Conservation (phyloP, 768 basidiomycete genomes). For the Paxillus involutus region DNA sequence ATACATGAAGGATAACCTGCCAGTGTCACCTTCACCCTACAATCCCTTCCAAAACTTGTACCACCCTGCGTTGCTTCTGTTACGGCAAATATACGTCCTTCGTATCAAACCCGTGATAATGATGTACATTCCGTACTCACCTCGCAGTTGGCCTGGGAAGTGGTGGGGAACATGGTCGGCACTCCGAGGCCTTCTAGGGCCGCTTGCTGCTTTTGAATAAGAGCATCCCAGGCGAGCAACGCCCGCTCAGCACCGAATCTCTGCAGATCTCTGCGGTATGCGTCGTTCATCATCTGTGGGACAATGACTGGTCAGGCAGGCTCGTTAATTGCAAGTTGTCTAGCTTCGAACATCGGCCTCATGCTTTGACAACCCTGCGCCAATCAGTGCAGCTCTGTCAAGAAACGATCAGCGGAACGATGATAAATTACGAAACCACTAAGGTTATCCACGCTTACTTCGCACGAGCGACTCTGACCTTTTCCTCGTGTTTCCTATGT, state of each 20-base stretch:
- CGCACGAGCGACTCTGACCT: constrained; percentile 63
- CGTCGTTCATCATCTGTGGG: constrained; percentile 61
- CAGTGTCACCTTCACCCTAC: constrained; percentile 18
- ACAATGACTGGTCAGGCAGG: constrained; percentile 15
- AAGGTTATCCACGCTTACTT: constrained; percentile 46
- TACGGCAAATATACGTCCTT: constrained; percentile 1
- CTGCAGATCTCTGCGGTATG: constrained; percentile 61
- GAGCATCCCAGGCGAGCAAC: constrained; percentile 73
- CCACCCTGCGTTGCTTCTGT: constrained; percentile 70
- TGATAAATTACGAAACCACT: constrained; percentile 1
- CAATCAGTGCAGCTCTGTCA: constrained; percentile 65
- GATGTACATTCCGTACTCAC: constrained; percentile 36
- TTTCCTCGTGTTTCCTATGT: constrained; percentile 65
- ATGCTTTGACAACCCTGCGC: constrained; percentile 61
- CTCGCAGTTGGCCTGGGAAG: constrained; percentile 49
- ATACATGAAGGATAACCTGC: constrained; percentile 5
- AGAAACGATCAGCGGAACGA: background rate
- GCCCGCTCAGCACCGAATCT: constrained; percentile 72
- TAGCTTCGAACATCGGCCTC: constrained; percentile 43
- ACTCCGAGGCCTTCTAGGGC: constrained; percentile 59
- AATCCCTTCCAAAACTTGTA: constrained; percentile 65
- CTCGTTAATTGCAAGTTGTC: constrained; percentile 1
- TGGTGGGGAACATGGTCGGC: constrained; percentile 70
- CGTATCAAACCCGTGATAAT: background rate
- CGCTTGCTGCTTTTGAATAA: constrained; percentile 70